These are phyloP conservation scores for Trifolium subterraneum DNA, from an alignment of 306 rosid genomes.

Conservation along the genomic window DNA sequence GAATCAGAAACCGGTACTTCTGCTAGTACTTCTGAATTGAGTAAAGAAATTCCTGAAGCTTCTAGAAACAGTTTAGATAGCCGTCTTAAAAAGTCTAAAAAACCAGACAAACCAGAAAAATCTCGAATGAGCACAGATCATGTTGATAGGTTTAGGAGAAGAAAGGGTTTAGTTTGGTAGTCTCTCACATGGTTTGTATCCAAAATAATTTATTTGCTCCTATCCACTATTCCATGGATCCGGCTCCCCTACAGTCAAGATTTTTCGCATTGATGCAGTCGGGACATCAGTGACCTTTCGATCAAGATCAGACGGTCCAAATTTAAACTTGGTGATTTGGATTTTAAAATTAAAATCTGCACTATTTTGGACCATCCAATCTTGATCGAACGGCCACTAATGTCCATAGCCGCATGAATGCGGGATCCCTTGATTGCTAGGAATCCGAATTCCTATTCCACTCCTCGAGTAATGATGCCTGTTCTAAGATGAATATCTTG, in stretches of 20 bases:
- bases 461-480: constrained; percentile 45
- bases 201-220: constrained; percentile 57
- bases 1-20: constrained; percentile 67
- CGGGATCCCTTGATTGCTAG: constrained; percentile 29
- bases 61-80: constrained; percentile 99
- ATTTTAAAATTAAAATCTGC: neutral
- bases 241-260: neutral
- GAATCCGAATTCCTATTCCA: constrained; percentile 38
- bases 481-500: constrained; percentile 49
- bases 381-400: neutral
- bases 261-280: neutral
- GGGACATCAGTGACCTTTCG: neutral
- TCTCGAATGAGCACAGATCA: constrained; percentile 98
- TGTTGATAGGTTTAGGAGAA: constrained; percentile 87
- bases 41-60: constrained; percentile 72
- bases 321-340: neutral
- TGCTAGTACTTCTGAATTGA: constrained; percentile 56
- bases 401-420: neutral
- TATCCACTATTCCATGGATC: constrained; percentile 31
- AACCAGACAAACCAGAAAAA: constrained; percentile 75
- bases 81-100: constrained; percentile 86
- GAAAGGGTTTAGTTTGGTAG: constrained; percentile 84
- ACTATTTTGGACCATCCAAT: neutral
- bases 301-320: neutral
- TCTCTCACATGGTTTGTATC: constrained; percentile 46